A percentile compares a stretch with the other conserved stretches of the same genome.
Evolutionary conservation across 768 basidiomycete species (phyloP).

Genomic region (Suillus cothurnatus): DNA sequence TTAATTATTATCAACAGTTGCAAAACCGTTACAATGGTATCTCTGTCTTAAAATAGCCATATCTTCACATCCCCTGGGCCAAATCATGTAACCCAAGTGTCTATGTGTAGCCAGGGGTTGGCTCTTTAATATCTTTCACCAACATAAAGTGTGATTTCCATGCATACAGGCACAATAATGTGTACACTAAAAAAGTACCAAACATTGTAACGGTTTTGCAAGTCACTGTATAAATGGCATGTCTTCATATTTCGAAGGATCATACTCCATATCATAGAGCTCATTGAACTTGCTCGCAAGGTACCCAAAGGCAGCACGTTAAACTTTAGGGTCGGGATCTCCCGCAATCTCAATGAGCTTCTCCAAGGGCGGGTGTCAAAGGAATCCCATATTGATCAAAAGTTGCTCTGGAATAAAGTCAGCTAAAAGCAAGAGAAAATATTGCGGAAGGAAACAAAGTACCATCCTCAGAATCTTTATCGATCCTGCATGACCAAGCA

Average conservation of each 20-base stretch:
- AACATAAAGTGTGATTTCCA: no score
- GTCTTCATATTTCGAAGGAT: constrained; percentile 49
- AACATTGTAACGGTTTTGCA: no score
- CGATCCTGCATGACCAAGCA: constrained; percentile 55
- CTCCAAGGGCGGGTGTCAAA: constrained; percentile 62
- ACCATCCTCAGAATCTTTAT: neutral
- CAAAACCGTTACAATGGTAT: no score
- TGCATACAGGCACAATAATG: no score
- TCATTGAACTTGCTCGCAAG: constrained; percentile 67
- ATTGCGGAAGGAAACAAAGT: neutral
- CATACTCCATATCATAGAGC: constrained; percentile 54
- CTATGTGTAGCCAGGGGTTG: no score
- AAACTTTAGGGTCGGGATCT: constrained; percentile 45
- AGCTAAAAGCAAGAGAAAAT: constrained; percentile 4
- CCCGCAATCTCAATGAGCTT: constrained; percentile 59
- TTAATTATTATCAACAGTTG: no score
- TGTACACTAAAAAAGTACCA: no score
- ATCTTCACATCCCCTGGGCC: no score
- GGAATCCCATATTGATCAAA: constrained; percentile 52
- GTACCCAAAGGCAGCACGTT: constrained; percentile 69
- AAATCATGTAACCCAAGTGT: no score
- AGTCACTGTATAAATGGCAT: constrained; percentile 80
- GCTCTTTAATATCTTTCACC: no score
- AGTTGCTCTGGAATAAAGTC: constrained; percentile 43
- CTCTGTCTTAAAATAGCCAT: no score